Evolutionary conservation across 768 basidiomycete genomes (phyloP), one percentile per base, ranked within the genome.

Genomic region (Rhodocollybia butyracea): DNA sequence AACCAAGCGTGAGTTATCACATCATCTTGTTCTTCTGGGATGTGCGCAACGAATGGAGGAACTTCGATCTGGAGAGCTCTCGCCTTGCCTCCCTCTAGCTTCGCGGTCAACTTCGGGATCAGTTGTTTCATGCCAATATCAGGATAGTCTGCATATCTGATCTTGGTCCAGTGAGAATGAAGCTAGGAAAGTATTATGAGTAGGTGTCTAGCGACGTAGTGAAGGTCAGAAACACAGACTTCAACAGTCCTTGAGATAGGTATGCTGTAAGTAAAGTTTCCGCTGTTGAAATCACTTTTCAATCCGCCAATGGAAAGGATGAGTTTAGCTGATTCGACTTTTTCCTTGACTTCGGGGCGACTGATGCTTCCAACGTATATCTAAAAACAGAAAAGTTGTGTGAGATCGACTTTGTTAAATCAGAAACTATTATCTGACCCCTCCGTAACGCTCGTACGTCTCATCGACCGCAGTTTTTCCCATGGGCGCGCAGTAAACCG

Each of bases 261-360:
- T 43, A 88, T 84, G 47, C 79, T 81, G 63, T 89, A 91, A 0
- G 88, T 87, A 69, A 92, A 94, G 68, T 88, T 88, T 30, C 91
- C 93, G 1, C 89, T 91, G 69, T 95, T 95, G 75, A 91, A 93
- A 67, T 95, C 92, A 43, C 80, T 84, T 65, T 81, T 82, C 47
- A 91, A 72, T 1, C 73, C 70, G 3, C 91, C 90, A 56, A 95
- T 73, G 12, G 88, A 88, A 12, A 95, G 64, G 48, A 91, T 83
- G 40, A 94, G 73, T 60, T 86, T 88, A 3, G 91, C 84, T 2
- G 66, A 73, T 69, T 95, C 92, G 27, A 94, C 83, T 57, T 77
- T 82, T 51, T 84, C 80, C 68, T 84, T 87, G 60, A 92, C 73
- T 24, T 73, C 77, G 0, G 87, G 85, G 40, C 80, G 77, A 7